A percentile compares a stretch with the other conserved stretches of the same genome.
Evolutionary conservation across 345 rosid genomes (phyloP).

Genomic region (Hypericum perforatum): DNA sequence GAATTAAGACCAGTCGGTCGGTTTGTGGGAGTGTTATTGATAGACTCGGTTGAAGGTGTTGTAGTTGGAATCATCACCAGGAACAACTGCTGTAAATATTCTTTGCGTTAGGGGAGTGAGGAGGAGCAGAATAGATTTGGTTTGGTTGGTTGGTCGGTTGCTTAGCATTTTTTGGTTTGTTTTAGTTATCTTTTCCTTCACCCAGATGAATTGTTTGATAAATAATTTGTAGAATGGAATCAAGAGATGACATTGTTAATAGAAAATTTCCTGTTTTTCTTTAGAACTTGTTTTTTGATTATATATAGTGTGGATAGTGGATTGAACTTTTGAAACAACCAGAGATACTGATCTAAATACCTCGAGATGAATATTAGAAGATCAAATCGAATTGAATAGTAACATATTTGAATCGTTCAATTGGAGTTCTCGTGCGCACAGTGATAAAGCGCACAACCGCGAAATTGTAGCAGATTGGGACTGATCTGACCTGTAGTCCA

Average conservation of each 20-base stretch:
- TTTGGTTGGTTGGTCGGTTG: conserved; percentile 17
- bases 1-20: conserved; percentile 9
- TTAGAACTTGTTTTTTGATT: too few relatives aligned
- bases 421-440: too few relatives aligned
- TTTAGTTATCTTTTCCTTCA: conserved; percentile 1
- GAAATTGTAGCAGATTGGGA: too few relatives aligned
- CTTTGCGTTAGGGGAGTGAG: conserved; percentile 18
- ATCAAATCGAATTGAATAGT: too few relatives aligned
- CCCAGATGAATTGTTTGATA: conserved; percentile 36
- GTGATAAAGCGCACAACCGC: too few relatives aligned
- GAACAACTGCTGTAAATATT: conserved; percentile 36
- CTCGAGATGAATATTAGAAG: too few relatives aligned
- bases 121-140: conserved; percentile 21
- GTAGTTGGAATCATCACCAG: conserved; percentile 15
- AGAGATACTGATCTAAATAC: too few relatives aligned
- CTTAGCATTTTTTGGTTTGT: too few relatives aligned
- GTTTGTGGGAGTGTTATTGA: conserved; percentile 21
- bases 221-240: conserved; percentile 41
- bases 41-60: conserved; percentile 17
- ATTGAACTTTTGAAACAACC: too few relatives aligned
- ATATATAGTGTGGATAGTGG: too few relatives aligned
- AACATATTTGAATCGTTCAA: too few relatives aligned
- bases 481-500: too few relatives aligned
- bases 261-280: background rate
- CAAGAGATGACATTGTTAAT: conserved; percentile 8